These are phyloP conservation scores for Microdochium paspali DNA, from an alignment of 2,329 filamentous ascomycete genomes.

Conservation along the genomic window DNA sequence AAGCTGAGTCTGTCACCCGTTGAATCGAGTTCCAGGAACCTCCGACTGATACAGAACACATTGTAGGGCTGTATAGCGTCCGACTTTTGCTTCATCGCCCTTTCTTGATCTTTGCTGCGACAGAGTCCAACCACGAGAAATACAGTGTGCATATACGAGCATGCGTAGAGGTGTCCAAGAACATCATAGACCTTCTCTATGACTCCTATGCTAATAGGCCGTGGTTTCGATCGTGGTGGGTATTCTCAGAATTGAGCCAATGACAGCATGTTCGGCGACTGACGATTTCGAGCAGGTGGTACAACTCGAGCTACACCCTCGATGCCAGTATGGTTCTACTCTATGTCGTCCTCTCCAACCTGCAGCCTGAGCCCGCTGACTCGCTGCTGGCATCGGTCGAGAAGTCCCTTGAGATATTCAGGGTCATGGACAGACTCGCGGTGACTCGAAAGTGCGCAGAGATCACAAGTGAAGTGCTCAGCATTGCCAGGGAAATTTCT, in stretches of 20 bases:
- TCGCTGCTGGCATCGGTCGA: background rate
- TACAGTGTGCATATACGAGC: constrained; percentile 1
- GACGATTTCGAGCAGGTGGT: constrained; percentile 1
- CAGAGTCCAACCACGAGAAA: constrained; percentile 1
- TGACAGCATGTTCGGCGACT: background rate
- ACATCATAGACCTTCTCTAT: constrained; percentile 1
- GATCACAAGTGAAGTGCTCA: constrained; percentile 1
- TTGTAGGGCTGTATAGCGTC: constrained; percentile 1
- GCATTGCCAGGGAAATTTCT: constrained; percentile 2
- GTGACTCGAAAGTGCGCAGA: constrained; percentile 1
- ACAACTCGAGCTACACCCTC: constrained; percentile 2
- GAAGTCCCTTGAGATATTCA: constrained; percentile 2
- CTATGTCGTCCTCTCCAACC: constrained; percentile 1
- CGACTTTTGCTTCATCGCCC: constrained; percentile 1
- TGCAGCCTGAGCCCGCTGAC: background rate
- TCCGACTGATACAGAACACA: background rate
- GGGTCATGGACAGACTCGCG: constrained; percentile 1
- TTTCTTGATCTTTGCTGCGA: constrained; percentile 1
- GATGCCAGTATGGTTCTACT: constrained; percentile 3
- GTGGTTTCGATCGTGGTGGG: constrained; percentile 2
- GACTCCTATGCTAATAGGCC: background rate
- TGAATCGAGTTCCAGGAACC: background rate
- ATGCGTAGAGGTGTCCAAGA: constrained; percentile 1
- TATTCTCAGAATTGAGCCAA: background rate
- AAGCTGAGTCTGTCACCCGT: too few species aligned